Evolutionary conservation across 2,329 filamentous ascomycete genomes (phyloP).

Genomic region (Botrytis pseudocinerea): DNA sequence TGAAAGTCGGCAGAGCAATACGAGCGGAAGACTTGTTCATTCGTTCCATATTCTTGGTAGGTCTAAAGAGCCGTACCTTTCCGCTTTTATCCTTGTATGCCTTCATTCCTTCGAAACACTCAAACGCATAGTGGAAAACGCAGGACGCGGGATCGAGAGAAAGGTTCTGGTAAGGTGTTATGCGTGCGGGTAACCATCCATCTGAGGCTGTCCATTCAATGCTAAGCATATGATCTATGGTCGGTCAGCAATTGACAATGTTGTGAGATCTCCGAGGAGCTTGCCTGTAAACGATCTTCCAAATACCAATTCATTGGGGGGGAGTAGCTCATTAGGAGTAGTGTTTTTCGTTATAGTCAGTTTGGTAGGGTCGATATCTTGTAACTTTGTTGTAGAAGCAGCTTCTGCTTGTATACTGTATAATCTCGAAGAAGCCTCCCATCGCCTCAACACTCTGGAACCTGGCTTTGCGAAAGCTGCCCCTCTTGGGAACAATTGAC

Average conservation of each 20-base stretch:
- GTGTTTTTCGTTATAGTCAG: slow-evolving; percentile 73
- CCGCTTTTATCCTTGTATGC: slow-evolving; percentile 88
- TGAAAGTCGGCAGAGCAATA: slow-evolving; percentile 90
- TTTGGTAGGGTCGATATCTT: slow-evolving; percentile 74
- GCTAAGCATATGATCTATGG: slow-evolving; percentile 92
- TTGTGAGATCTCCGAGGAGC: slow-evolving; percentile 26
- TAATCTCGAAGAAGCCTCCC: slow-evolving; percentile 41
- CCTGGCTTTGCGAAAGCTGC: slow-evolving; percentile 41
- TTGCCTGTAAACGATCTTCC: slow-evolving; percentile 86
- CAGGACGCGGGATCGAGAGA: slow-evolving; percentile 94
- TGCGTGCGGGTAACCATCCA: slow-evolving; percentile 73
- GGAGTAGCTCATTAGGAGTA: slow-evolving; percentile 70
- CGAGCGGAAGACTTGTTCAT: slow-evolving; percentile 88
- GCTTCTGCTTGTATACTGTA: slow-evolving; percentile 53
- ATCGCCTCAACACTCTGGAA: slow-evolving; percentile 41
- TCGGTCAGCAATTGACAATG: slow-evolving; percentile 16
- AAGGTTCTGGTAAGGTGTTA: slow-evolving; percentile 94
- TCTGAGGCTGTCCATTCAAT: slow-evolving; percentile 86
- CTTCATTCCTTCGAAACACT: slow-evolving; percentile 99
- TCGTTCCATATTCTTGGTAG: slow-evolving; percentile 93
- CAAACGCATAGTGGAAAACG: slow-evolving; percentile 98
- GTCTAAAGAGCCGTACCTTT: slow-evolving; percentile 83
- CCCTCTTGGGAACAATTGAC: slow-evolving; percentile 48
- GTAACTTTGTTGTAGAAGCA: slow-evolving; percentile 48
- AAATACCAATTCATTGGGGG: slow-evolving; percentile 83